Percentiles rank a stretch among this genome's conserved stretches.
These are phyloP conservation scores for Aspergillus taichungensis DNA, from an alignment of 495 filamentous ascomycete species.

Conservation along the genomic window DNA sequence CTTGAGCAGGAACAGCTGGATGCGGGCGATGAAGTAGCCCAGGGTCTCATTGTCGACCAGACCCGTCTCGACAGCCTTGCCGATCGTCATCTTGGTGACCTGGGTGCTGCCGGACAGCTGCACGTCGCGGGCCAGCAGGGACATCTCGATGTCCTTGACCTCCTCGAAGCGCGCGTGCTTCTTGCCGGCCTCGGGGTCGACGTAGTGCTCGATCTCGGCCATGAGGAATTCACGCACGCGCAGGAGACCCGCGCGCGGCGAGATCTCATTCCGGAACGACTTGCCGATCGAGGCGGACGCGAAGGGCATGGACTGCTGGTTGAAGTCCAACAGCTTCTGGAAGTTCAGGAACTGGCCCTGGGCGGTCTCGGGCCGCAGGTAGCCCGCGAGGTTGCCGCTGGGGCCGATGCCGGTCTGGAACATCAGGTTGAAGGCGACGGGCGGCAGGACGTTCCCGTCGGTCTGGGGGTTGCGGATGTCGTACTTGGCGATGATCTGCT, in stretches of 20 bases:
- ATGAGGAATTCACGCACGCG: conserved; percentile 66
- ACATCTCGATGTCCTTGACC: conserved; percentile 52
- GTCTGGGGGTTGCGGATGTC: conserved; percentile 57
- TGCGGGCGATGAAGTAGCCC: conserved; percentile 79
- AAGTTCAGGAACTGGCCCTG: conserved; percentile 64
- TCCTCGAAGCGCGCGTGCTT: conserved; percentile 58
- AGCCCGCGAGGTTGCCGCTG: conserved; percentile 53
- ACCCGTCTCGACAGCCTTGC: conserved; percentile 58
- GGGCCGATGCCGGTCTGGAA: conserved; percentile 65
- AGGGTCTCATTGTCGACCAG: conserved; percentile 78
- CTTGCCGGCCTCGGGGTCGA: conserved; percentile 63
- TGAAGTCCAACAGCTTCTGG: conserved; percentile 62
- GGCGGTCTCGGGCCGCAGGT: conserved; percentile 58
- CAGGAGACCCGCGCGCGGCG: conserved; percentile 56
- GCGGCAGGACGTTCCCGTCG: conserved; percentile 50
- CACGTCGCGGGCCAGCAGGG: conserved; percentile 59
- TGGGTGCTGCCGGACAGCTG: conserved; percentile 63
- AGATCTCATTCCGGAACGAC: conserved; percentile 69
- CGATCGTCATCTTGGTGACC: conserved; percentile 51
- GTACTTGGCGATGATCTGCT: conserved; percentile 53
- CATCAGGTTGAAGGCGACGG: conserved; percentile 67
- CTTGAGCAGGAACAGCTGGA: conserved; percentile 62
- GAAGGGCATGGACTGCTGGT: conserved; percentile 62
- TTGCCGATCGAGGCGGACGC: conserved; percentile 69
- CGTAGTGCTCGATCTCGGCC: conserved; percentile 69